phyloP scores from a whole-genome alignment of 768 basidiomycete species.

The Pleurotus tuber-regium region DNA sequence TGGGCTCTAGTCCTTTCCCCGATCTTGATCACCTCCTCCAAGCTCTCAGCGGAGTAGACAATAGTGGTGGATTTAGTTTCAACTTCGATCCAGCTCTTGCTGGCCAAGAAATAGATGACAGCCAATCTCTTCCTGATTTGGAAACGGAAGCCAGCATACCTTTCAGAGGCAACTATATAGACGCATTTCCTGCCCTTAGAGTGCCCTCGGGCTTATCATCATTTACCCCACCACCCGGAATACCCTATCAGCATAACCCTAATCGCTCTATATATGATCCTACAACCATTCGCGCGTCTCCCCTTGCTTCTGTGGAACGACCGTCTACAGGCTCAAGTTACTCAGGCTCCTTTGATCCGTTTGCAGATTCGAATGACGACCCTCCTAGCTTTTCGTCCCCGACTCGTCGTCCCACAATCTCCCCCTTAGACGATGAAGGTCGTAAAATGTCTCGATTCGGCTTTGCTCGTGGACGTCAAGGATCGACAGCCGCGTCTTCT shows the following conservation, averaged over 20 bases:
- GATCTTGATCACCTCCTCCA: slow-evolving; percentile 86
- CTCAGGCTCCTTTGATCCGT: slow-evolving; percentile 79
- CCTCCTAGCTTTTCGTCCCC: slow-evolving; percentile 29
- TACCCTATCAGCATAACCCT: slow-evolving; percentile 46
- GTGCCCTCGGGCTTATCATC: slow-evolving; percentile 24
- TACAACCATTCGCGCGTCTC: slow-evolving; percentile 33
- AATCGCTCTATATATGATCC: slow-evolving; percentile 59
- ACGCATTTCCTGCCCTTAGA: slow-evolving; percentile 67
- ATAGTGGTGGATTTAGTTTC: slow-evolving; percentile 76
- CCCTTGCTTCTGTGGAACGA: slow-evolving; percentile 37
- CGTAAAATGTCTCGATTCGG: slow-evolving; percentile 79
- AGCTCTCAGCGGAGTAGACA: slow-evolving; percentile 62
- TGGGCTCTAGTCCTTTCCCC: slow-evolving; percentile 70
- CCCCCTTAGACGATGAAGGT: slow-evolving; percentile 56
- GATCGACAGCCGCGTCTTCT: slow-evolving; percentile 55
- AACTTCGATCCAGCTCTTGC: slow-evolving; percentile 80
- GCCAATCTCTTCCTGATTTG: slow-evolving; percentile 45
- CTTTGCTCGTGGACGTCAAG: slow-evolving; percentile 72
- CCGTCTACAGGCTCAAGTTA: slow-evolving; percentile 53
- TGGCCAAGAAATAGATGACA: slow-evolving; percentile 37
- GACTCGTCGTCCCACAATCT: slow-evolving; percentile 28
- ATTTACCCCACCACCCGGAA: slow-evolving; percentile 51
- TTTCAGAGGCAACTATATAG: slow-evolving; percentile 63
- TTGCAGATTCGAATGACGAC: slow-evolving; percentile 60
- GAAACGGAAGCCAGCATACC: slow-evolving; percentile 53